phyloP scores from a whole-genome alignment of 2,329 filamentous ascomycete genomes.

The Hymenoscyphus repandus region DNA sequence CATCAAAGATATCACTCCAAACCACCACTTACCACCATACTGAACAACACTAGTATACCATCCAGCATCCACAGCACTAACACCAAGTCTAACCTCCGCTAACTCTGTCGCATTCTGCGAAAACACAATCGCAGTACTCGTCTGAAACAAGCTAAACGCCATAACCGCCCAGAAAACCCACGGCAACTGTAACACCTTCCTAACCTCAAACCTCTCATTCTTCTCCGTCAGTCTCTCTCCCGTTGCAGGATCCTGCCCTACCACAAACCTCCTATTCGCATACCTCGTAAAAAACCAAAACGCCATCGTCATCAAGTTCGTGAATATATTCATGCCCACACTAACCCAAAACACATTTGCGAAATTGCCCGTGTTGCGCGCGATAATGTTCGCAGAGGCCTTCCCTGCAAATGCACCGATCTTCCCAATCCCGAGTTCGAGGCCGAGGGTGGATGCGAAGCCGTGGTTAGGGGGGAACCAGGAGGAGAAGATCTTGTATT shows the following conservation, averaged over 20 bases:
- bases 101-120: constrained; percentile 55
- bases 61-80: constrained; percentile 49
- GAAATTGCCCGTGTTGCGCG: constrained; percentile 53
- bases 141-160: constrained; percentile 53
- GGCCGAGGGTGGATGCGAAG: constrained; percentile 55
- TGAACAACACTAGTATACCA: constrained; percentile 55
- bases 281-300: constrained; percentile 54
- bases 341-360: constrained; percentile 58
- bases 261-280: constrained; percentile 42
- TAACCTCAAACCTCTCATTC: constrained; percentile 50
- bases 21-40: constrained; percentile 43
- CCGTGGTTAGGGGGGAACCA: constrained; percentile 59
- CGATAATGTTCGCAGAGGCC: constrained; percentile 54
- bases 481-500: constrained; percentile 60
- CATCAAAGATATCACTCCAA: no score
- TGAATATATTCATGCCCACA: constrained; percentile 60
- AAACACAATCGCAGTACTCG: constrained; percentile 49
- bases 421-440: constrained; percentile 56
- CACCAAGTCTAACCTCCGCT: constrained; percentile 53
- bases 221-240: constrained; percentile 55
- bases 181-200: constrained; percentile 50
- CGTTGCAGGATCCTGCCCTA: constrained; percentile 48
- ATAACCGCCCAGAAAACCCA: constrained; percentile 58
- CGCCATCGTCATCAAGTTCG: constrained; percentile 46
- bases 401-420: constrained; percentile 57